Base-by-base conservation (phyloP, 2,329 filamentous ascomycete genomes). In the Colletotrichum cordylinicola region DNA sequence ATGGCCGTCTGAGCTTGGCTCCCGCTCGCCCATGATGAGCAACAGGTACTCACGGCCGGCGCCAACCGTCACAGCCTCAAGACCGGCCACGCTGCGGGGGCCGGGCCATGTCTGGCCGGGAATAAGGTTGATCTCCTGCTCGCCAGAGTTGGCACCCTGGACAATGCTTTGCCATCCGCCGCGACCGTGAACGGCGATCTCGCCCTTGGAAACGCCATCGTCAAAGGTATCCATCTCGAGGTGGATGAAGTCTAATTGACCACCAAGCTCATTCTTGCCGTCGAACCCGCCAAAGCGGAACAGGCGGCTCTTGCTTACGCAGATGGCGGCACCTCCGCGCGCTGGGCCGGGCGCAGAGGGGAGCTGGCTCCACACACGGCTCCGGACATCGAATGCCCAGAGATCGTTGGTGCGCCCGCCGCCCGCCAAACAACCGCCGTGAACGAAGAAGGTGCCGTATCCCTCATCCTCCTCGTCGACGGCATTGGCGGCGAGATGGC, bases 251-350 rank as follows among this genome's bases (percentile, higher is more conserved):
- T 98, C 95, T 15, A 98, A 81, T 74, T 89, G 88, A 0, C 94
- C 95, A 18, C 95, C 95, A 64, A 94, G 87, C 80, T 96, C 94
- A 0, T 81, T 86, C 60, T 88, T 86, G 1, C 94, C 95, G 82
- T 96, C 94, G 79, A 93, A 96, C 0, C 95, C 95, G 77, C 95
- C 94, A 86, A 95, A 96, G 33, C 95, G 90, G 84, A 93, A 98
- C 8, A 98, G 83, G 29, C 91, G 90, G 29, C 91, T 91, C 70
- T 90, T 88, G 60, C 88, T 89, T 68, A 93, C 89, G 2, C 93
- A 91, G 31, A 98, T 91, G 6, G 91, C 91, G 0, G 94, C 86
- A 2, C 94, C 95, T 27, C 92, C 92, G 64, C 95, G 89, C 0
- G 90, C 86, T 9, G 93, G 90, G 1, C 90, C 93, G 0, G 94